Evolutionary conservation across 2,329 filamentous ascomycete species (phyloP).

Genomic region (Parascedosporium putredinis): DNA sequence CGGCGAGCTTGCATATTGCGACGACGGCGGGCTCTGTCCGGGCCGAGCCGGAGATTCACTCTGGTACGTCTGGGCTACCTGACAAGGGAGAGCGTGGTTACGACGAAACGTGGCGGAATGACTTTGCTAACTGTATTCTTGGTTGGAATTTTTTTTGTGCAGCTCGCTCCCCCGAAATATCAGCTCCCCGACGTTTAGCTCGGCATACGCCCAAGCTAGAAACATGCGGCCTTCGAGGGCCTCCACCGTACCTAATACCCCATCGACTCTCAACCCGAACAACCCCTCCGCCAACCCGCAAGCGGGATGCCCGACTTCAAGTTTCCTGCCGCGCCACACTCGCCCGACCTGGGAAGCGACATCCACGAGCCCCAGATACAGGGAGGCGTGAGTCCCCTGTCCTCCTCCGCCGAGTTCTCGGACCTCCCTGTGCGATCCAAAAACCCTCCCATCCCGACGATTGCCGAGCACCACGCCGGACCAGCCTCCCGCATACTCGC

Average conservation of each 20-base stretch:
- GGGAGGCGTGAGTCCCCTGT: conserved; percentile 27
- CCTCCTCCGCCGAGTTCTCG: conserved; percentile 21
- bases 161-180: conserved; percentile 32
- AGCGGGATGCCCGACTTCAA: conserved; percentile 36
- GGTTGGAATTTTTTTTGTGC: too few species aligned
- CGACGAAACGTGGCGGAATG: too few species aligned
- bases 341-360: too few species aligned
- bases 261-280: conserved; percentile 23
- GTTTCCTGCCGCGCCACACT: conserved; percentile 38
- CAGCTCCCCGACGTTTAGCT: conserved; percentile 41
- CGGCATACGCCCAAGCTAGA: conserved; percentile 30
- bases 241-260: conserved; percentile 35
- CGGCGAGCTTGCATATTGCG: conserved; percentile 67
- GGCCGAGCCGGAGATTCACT: conserved; percentile 31
- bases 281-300: conserved; percentile 27
- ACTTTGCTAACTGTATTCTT: too few species aligned
- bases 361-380: conserved; percentile 28
- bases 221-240: conserved; percentile 29
- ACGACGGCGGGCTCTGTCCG: conserved; percentile 22
- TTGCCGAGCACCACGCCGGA: conserved; percentile 36
- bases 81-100: conserved; percentile 13
- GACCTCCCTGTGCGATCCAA: conserved; percentile 29
- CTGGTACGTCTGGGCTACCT: conserved; percentile 32
- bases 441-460: conserved; percentile 42
- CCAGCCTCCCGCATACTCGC: conserved; percentile 59